phyloP scores from a whole-genome alignment of 345 rosid species.

The Eucalyptus cloeziana region DNA sequence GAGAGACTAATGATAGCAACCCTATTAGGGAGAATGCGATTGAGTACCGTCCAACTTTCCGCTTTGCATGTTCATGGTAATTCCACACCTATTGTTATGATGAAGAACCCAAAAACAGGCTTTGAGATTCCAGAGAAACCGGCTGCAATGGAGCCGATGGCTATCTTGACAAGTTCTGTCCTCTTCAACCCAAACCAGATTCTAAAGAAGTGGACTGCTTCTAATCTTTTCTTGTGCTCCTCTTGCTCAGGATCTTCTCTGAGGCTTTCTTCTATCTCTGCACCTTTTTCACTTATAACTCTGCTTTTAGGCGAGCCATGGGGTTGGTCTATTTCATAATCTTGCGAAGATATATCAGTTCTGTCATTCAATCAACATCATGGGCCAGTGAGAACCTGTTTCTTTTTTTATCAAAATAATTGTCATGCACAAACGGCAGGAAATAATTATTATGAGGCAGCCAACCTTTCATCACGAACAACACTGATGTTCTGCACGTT shows the following conservation, averaged over 20 bases:
- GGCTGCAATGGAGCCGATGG: conserved; percentile 40
- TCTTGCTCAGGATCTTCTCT: conserved; percentile 1
- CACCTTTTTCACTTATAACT: neutral
- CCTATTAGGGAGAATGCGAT: conserved; percentile 31
- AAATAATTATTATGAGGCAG: neutral
- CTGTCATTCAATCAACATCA: conserved; percentile 3
- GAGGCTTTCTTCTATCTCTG: neutral
- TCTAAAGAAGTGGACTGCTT: conserved; percentile 26
- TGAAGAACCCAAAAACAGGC: conserved; percentile 53
- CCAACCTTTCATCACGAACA: conserved; percentile 18
- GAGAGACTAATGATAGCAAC: conserved; percentile 34
- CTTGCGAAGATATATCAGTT: neutral
- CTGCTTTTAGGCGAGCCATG: neutral
- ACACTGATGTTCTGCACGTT: conserved; percentile 32
- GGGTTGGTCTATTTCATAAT: neutral
- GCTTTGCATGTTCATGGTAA: conserved; percentile 20
- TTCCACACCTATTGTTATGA: conserved; percentile 44
- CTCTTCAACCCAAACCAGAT: conserved; percentile 40
- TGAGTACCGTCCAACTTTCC: conserved; percentile 28
- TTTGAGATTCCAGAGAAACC: conserved; percentile 59
- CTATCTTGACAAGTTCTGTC: conserved; percentile 20
- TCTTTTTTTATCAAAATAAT: neutral
- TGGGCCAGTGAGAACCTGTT: neutral
- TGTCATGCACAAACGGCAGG: neutral
- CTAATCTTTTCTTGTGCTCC: neutral